Evolutionary conservation across 306 rosid genomes (phyloP), one percentile per base, ranked within the genome.

Genomic region (Ormosia emarginata): DNA sequence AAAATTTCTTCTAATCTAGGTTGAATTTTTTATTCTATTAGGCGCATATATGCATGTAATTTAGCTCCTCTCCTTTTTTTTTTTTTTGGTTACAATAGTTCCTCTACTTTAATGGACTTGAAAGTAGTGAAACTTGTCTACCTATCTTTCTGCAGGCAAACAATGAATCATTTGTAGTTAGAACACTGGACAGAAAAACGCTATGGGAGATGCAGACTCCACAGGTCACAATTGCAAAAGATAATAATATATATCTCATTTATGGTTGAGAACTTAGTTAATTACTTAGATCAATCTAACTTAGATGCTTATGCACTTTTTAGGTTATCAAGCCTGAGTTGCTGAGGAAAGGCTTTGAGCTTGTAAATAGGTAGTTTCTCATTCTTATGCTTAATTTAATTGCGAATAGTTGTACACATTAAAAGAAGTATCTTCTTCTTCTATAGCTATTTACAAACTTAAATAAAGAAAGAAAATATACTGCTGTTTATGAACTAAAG

Each of bases 151-250:
- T 85, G 87, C 97, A 95, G 98, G 97, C 96, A 86, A 92, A 90
- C 87, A 75, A 53, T 34, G 90, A 90, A 66, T 92, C 96, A 67
- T 92, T 90, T 86, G 99, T 95, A 7, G 89, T 89, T 58, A 87
- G 36, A 92, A 95, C 99, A 17, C 85, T 95, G 81, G 94, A 95
- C 86, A 83, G 98, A 74, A 93, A 86, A 90, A 90, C 90, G 24
- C 90, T 93, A 37, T 92, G 99, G 99, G 98, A 95, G 90, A 95
- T 95, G 98, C 99, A 95, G 86, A 95, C 99, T 64, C 99, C 99
- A 6, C 98, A 95, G 99, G 98, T 95, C 85, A 75, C 17, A 67
- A 7, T 34, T 81, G 50, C 39, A 56, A 53, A 72, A 46, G 15
- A 75, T 62, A 55, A 73, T 46, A 59, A 64, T 53, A 32, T 66